phyloP scores from a whole-genome alignment of 148 eudicot genomes.

The Chenopodium berlandieri region DNA sequence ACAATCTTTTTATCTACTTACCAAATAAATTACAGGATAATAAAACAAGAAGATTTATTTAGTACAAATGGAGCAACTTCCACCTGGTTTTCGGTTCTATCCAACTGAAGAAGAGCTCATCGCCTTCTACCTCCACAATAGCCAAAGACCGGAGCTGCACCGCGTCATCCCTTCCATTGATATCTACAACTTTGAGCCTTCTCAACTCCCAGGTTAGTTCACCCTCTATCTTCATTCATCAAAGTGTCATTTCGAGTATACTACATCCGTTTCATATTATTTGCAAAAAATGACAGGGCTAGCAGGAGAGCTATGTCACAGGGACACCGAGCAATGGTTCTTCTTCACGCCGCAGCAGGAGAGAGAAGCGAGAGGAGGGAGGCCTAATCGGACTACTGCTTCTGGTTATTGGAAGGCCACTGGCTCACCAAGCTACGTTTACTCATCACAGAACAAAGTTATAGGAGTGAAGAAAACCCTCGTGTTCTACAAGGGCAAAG shows the following conservation, averaged over 20 bases:
- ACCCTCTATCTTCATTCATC: background rate
- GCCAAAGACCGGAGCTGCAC: background rate
- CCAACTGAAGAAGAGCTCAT: background rate
- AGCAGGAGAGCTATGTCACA: background rate
- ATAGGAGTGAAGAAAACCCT: background rate
- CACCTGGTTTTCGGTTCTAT: background rate
- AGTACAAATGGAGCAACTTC: background rate
- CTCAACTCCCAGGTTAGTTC: background rate
- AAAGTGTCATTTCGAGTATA: background rate
- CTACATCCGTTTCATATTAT: too few relatives aligned
- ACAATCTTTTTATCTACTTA: background rate
- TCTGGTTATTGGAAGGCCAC: background rate
- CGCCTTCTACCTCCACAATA: background rate
- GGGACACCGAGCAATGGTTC: background rate
- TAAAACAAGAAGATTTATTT: background rate
- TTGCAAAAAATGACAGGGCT: background rate
- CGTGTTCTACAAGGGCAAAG: background rate
- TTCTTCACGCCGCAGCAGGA: background rate
- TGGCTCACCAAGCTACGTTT: background rate
- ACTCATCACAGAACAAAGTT: background rate
- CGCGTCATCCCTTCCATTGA: background rate
- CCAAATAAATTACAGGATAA: background rate
- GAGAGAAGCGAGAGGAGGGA: background rate
- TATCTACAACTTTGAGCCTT: background rate
- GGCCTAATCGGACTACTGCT: background rate